Evolutionary conservation across 2,329 filamentous ascomycete species (phyloP), one percentile per base, ranked within the genome.

Genomic region (Cladobotryum protrusum): DNA sequence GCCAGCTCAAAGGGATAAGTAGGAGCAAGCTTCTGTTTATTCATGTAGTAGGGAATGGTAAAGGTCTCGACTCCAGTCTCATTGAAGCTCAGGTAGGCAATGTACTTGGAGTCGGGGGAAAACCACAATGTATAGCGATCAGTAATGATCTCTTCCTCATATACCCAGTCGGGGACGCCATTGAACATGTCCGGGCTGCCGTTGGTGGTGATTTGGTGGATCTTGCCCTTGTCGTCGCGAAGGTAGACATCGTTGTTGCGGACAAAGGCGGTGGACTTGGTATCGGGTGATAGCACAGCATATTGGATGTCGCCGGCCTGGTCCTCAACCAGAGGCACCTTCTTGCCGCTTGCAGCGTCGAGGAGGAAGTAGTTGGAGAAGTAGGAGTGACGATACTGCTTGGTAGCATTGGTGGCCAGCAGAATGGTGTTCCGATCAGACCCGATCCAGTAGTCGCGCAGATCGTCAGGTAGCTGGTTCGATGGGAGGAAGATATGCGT

Each of bases 21-120:
- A 0, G 81, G 81, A 0, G 82, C 79, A 13, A 80, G 62, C 19
- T 76, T 65, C 52, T 79, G 64, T 50, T 74, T 70, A 47, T 79
- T 72, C 77, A 84, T 85, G 63, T 81, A 87, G 64, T 85, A 86
- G 0, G 81, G 80, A 11, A 87, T 74, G 0, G 76, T 80, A 63
- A 80, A 86, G 1, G 82, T 85, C 3, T 73, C 76, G 6, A 87
- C 84, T 1, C 82, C 83, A 0, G 82, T 85, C 70, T 87, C 82
- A 63, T 97, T 91, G 6, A 93, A 96, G 43, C 89, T 84, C 54
- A 97, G 72, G 65, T 95, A 96, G 4, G 92, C 89, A 50, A 96
- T 68, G 62, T 86, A 95, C 60, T 89, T 84, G 36, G 89, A 90
- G 65, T 93, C 89, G 19, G 85, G 80, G 14, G 89, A 91, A 87